Base-by-base conservation (phyloP, 1,284 basidiomycete species). In the Coniferiporia sulphurascens region DNA sequence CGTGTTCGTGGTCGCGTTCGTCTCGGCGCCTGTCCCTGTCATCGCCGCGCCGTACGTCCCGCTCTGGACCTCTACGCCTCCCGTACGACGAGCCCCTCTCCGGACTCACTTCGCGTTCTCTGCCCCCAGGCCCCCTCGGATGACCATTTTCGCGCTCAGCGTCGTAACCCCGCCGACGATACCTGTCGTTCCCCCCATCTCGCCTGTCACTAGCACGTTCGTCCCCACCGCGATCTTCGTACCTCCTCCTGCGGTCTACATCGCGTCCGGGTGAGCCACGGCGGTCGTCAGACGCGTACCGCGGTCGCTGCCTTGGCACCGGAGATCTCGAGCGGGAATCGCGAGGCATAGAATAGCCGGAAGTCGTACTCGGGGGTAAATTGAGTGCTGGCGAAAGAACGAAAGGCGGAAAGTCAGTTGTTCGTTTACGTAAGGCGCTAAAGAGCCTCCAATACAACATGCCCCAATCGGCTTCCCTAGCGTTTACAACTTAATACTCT, bases 11-110 rank as follows among this genome's bases (percentile, higher is more conserved):
- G 9, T 62, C 55, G 41, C 62, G 46, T 44, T 63, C 56, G 56
- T 65, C 65, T 55, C 51, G n/a, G 34, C 53, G 48, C 34, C 19
- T 13, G 27, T 58, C 38, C 48, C 56, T 57, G 19, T 34, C 22
- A 17, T 35, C n/a, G 10, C 32, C 44, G 17, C 61, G 55, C 48
- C 58, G 45, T 36, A 55, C 55, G 48, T 71, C 70, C 60, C 68
- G 71, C 52, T 74, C 73, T 27, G 27, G 27, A 5, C 27, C 27
- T 55, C 69, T 55, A 74, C 73, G 61, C 72, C 63, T 53, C 71
- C 69, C 65, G 67, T 63, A 58, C 66, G 27, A 22, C 15, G 62
- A 15, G 12, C 58, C 62, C 15, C 54, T 49, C 56, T 57, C 48
- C 38, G 27, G 57, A 27, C 48, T 60, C 52, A 55, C 38, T n/a